A percentile compares a stretch with the other conserved stretches of the same genome.
Conservation (phyloP, 495 filamentous ascomycete genomes). For the Neurospora sp. region DNA sequence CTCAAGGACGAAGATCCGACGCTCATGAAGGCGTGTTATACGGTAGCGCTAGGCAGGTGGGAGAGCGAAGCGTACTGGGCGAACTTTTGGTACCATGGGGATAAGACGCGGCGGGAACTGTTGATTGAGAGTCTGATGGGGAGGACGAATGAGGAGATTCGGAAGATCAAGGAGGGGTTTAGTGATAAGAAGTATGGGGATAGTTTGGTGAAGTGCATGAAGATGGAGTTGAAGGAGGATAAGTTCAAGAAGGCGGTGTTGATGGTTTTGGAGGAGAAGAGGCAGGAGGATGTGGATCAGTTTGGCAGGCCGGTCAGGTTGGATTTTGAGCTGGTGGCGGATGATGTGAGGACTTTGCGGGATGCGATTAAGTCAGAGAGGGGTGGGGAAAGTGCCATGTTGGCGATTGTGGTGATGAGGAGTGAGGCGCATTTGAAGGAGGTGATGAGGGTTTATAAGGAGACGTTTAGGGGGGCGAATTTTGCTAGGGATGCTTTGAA, state of each 20-base stretch:
- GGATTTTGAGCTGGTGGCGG: conserved; percentile 45
- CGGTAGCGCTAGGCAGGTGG: conserved; percentile 82
- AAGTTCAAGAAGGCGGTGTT: conserved; percentile 91
- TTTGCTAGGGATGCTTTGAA: conserved; percentile 79
- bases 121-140: conserved; percentile 92
- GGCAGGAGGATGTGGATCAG: conserved; percentile 66
- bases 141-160: conserved; percentile 72
- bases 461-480: conserved; percentile 52
- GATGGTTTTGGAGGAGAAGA: conserved; percentile 65
- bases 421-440: conserved; percentile 75
- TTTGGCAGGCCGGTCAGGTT: conserved; percentile 29
- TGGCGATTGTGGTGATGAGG: conserved; percentile 68
- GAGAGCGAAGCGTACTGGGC: conserved; percentile 97
- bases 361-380: conserved; percentile 59
- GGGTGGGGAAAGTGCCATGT: conserved; percentile 87
- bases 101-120: conserved; percentile 71
- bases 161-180: conserved; percentile 88
- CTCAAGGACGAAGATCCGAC: conserved; percentile 52
- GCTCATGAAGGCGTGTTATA: conserved; percentile 84
- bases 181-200: conserved; percentile 86
- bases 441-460: conserved; percentile 64
- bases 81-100: conserved; percentile 94
- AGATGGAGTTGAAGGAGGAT: conserved; percentile 80
- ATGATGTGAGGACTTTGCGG: conserved; percentile 64
- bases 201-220: conserved; percentile 74